A percentile compares a stretch with the other conserved stretches of the same genome.
Conservation (phyloP, 2,329 filamentous ascomycete genomes). For the Rutstroemia sydowiana region DNA sequence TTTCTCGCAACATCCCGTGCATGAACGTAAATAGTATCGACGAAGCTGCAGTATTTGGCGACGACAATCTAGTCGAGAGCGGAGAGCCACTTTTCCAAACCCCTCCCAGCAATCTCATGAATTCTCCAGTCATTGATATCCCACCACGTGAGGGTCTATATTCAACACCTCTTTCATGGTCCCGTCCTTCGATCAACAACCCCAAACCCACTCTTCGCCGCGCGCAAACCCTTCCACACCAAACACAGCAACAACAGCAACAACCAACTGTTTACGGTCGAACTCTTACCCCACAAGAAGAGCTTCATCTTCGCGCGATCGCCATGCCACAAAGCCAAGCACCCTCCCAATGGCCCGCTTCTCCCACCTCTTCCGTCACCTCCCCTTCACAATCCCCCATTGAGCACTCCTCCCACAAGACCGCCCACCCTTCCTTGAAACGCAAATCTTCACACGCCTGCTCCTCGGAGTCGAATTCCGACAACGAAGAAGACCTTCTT, state of each 20-base stretch:
- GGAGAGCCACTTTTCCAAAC: constrained; percentile 25
- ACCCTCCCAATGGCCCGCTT: constrained; percentile 30
- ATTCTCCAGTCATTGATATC: constrained; percentile 7
- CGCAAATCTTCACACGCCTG: constrained; percentile 7
- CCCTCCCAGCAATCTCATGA: constrained; percentile 8
- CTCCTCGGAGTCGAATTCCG: constrained; percentile 22
- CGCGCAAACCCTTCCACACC: constrained; percentile 1
- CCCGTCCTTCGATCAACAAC: constrained; percentile 13
- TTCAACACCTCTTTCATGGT: constrained; percentile 25
- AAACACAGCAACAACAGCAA: not conserved
- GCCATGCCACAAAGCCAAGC: constrained; percentile 52
- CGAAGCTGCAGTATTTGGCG: constrained; percentile 21
- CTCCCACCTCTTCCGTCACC: constrained; percentile 44
- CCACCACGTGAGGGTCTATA: constrained; percentile 20
- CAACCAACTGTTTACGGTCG: constrained; percentile 6
- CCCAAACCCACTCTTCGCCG: not conserved
- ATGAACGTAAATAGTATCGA: constrained; percentile 6
- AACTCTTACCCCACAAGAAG: constrained; percentile 20
- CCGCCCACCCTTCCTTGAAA: constrained; percentile 35
- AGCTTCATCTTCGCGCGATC: constrained; percentile 46
- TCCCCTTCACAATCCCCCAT: constrained; percentile 35
- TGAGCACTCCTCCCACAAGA: constrained; percentile 37
- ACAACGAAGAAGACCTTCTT: constrained; percentile 46
- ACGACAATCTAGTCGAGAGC: constrained; percentile 18
- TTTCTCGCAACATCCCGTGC: constrained; percentile 16